These are phyloP conservation scores for Dioszegia aurantiaca DNA, from an alignment of 768 basidiomycete species.

Conservation along the genomic window DNA sequence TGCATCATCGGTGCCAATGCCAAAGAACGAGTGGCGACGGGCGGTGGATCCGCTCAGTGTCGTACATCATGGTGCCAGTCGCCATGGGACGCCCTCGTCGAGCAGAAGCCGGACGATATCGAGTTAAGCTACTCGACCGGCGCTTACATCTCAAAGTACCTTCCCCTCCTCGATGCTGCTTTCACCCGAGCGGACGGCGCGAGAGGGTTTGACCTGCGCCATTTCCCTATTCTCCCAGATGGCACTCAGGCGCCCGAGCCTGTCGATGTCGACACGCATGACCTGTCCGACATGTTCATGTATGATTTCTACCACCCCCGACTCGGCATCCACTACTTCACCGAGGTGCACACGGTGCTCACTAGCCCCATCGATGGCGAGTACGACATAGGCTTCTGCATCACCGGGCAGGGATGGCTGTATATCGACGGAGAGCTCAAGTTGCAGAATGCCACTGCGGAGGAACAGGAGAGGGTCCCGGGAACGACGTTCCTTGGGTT, in stretches of 20 bases:
- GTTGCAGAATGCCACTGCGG: conserved; percentile 79
- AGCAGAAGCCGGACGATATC: conserved; percentile 56
- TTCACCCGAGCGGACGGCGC: conserved; percentile 56
- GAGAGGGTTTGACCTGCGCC: conserved; percentile 63
- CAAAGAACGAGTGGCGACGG: conserved; percentile 48
- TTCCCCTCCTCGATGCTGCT: conserved; percentile 30
- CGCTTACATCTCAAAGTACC: conserved; percentile 62
- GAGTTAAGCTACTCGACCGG: conserved; percentile 62
- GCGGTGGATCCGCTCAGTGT: conserved; percentile 69
- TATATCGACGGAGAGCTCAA: conserved; percentile 65
- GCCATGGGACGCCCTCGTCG: conserved; percentile 62
- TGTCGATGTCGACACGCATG: conserved; percentile 53
- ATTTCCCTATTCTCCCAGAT: conserved; percentile 57
- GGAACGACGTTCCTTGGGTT: conserved; percentile 15
- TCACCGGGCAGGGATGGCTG: conserved; percentile 55
- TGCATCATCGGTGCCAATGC: conserved; percentile 64
- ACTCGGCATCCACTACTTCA: conserved; percentile 16
- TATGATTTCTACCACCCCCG: conserved; percentile 58
- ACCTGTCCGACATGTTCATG: conserved; percentile 64
- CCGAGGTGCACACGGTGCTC: conserved; percentile 55
- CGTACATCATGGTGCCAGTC: conserved; percentile 66
- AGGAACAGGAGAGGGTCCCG: conserved; percentile 55
- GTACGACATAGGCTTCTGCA: conserved; percentile 56
- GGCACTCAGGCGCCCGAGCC: conserved; percentile 56
- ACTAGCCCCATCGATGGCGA: conserved; percentile 51